Evolutionary conservation across 495 filamentous ascomycete species (phyloP).

Genomic region (Neohortaea acidophila): DNA sequence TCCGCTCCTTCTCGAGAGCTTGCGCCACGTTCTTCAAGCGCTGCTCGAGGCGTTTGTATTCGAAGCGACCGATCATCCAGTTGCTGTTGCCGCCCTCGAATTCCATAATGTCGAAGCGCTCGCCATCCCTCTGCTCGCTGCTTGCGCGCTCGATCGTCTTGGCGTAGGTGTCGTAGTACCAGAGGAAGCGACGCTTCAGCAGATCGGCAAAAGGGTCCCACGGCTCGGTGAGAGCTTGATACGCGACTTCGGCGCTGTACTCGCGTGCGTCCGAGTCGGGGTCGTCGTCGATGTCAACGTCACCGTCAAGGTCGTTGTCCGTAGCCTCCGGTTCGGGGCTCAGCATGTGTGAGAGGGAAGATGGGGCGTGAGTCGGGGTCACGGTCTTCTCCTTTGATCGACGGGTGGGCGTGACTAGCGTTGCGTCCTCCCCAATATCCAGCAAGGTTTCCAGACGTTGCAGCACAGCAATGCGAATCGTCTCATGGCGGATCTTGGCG

Average conservation of each 20-base stretch:
- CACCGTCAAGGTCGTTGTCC: no score
- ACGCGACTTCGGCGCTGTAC: constrained; percentile 32
- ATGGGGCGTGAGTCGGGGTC: no score
- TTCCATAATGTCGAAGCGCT: constrained; percentile 56
- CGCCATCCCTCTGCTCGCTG: constrained; percentile 18
- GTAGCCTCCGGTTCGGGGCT: no score
- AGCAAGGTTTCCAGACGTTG: constrained; percentile 70
- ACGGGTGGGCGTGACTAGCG: no score
- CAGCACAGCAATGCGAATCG: constrained; percentile 71
- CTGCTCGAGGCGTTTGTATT: constrained; percentile 58
- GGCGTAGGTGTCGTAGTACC: constrained; percentile 87
- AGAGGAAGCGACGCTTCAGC: constrained; percentile 82
- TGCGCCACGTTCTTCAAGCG: constrained; percentile 51
- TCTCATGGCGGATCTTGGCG: constrained; percentile 90
- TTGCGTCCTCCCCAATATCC: constrained; percentile 38
- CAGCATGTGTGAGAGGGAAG: constrained; percentile 18
- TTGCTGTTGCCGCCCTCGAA: constrained; percentile 73
- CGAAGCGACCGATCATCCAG: constrained; percentile 73
- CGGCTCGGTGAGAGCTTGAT: background rate
- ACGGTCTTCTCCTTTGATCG: no score
- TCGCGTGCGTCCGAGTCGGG: constrained; percentile 13
- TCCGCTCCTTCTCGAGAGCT: constrained; percentile 55
- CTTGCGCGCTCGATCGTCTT: constrained; percentile 48
- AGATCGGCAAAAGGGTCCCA: constrained; percentile 80
- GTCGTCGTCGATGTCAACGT: constrained; percentile 10